Conservation (phyloP, 495 filamentous ascomycete species). For the Daldinia caldariorum region DNA sequence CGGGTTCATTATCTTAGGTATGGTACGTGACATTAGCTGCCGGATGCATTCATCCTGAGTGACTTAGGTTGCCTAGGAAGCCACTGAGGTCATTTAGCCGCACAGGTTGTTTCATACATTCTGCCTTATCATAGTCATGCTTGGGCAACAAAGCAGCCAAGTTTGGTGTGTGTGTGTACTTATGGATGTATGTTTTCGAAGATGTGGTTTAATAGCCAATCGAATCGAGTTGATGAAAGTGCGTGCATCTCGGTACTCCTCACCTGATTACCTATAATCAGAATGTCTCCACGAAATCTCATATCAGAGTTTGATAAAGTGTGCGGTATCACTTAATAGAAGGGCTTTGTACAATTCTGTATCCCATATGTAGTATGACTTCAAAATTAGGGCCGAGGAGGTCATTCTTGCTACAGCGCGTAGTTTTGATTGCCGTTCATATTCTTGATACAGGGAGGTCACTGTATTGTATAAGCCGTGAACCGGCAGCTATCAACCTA, state of each 20-base stretch:
- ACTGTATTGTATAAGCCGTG: too few species aligned
- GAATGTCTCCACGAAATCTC: too few species aligned
- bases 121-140: not conserved
- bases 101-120: not conserved
- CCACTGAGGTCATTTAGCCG: not conserved
- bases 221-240: not conserved
- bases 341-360: not conserved
- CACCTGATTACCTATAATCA: too few species aligned
- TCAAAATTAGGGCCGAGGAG: too few species aligned
- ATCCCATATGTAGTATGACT: not conserved
- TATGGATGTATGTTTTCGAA: not conserved
- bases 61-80: not conserved
- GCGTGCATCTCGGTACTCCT: not conserved
- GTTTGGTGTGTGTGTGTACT: too few species aligned
- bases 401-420: too few species aligned
- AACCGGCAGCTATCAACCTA: too few species aligned
- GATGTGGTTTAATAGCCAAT: not conserved
- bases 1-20: too few species aligned
- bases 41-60: not conserved
- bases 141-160: too few species aligned
- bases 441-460: too few species aligned
- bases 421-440: too few species aligned
- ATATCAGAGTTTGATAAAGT: not conserved
- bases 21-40: not conserved
- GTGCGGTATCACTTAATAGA: not conserved